Base-by-base conservation (phyloP, 345 rosid species). In the Hibiscus syriacus region DNA sequence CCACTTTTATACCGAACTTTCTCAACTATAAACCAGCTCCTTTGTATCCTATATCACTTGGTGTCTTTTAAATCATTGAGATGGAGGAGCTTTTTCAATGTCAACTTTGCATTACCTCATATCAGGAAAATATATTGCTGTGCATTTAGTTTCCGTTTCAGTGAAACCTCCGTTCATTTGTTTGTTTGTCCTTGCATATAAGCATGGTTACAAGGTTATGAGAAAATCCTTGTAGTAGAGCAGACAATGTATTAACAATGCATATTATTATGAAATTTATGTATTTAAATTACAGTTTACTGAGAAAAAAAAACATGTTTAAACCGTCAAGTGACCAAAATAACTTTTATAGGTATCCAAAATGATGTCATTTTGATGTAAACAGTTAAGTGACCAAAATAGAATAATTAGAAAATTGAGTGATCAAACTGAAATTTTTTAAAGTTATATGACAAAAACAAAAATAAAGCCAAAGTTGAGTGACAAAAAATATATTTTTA, bases 1-100 rank as follows among this genome's bases (percentile, higher is more conserved):
- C 92, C 12, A 76, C 70, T 32, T 88, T 80, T 65, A 62, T 63
- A 66, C 92, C 98, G 26, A 85, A 81, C 55, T 84, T 81, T 77
- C 81, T 90, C 80, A 72, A 83, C 7, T 83, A 76, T 66, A 86
- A 90, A 70, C 88, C 92, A 8, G 41, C 80, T 72, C 83, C 87
- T 12, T 73, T 81, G 10, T 86, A 81, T 72, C 84, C 96, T 23
- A 64, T 90, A 4, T 80, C 85, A 50, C 85, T 88, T 34, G 85
- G 83, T 46, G 95, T 86, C 68, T 84, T 79, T 68, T 83, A 80
- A 38, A 41, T 10, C 26, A 59, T 20, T 48, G 57, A 19, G 32
- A 36, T 7, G 5, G 1, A 17, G 14, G 12, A 46, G 56, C 25
- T 26, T 20, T 53, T 67, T 36, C 14, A 23, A 54, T 53, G 19